A percentile compares a stretch with the other conserved stretches of the same genome.
These are phyloP conservation scores for Paspalum vaginatum DNA, from an alignment of 176 grass and related monocot genomes.

Conservation along the genomic window DNA sequence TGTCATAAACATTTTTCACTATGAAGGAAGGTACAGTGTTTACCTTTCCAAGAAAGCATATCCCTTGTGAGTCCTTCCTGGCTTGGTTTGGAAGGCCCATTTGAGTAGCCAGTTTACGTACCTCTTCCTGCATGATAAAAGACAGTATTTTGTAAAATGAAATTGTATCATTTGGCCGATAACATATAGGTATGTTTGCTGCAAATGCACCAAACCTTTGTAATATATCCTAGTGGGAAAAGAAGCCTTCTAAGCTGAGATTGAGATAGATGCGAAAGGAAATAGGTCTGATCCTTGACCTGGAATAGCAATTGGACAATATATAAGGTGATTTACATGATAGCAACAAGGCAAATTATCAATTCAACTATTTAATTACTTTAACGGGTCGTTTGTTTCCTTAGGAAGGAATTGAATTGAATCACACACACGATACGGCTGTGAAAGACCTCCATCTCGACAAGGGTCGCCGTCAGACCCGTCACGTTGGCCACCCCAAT, in stretches of 20 bases:
- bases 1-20: not conserved
- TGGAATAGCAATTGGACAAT: conserved; percentile 45
- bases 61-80: conserved; percentile 96
- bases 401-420: no score
- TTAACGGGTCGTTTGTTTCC: no score
- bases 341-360: conserved; percentile 3
- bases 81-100: conserved; percentile 83
- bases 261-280: conserved; percentile 93
- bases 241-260: conserved; percentile 86
- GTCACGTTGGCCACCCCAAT: no score
- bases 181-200: not conserved
- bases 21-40: conserved; percentile 21
- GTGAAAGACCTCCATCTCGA: no score
- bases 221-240: conserved; percentile 83
- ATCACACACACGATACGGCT: no score
- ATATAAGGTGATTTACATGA: conserved; percentile 23
- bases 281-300: conserved; percentile 98
- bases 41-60: conserved; percentile 98
- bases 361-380: not conserved
- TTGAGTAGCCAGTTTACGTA: conserved; percentile 65
- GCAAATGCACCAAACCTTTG: conserved; percentile 60
- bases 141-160: conserved; percentile 16
- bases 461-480: no score
- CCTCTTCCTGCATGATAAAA: conserved; percentile 68
- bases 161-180: not conserved